Evolutionary conservation across 495 filamentous ascomycete species (phyloP).

Genomic region (Talaromyces wortmannii): DNA sequence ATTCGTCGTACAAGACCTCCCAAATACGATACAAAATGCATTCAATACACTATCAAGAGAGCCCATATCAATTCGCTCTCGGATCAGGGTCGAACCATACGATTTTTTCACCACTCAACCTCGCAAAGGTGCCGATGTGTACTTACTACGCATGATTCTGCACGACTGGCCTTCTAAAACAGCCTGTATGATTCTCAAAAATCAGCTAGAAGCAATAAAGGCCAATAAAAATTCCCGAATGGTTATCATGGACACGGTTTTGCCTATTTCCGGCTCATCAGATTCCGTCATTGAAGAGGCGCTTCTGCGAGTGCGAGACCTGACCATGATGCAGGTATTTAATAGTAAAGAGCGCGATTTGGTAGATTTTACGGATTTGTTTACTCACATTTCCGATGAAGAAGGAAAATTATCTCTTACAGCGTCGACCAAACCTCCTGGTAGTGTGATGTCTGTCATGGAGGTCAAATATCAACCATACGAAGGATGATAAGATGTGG

Average conservation of each 20-base stretch:
- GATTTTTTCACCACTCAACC: constrained; percentile 50
- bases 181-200: constrained; percentile 40
- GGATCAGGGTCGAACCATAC: constrained; percentile 14
- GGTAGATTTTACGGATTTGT: constrained; percentile 21
- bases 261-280: constrained; percentile 25
- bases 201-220: constrained; percentile 49
- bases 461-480: background rate
- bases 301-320: constrained; percentile 21
- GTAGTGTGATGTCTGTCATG: constrained; percentile 1
- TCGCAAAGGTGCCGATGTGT: constrained; percentile 45
- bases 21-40: background rate
- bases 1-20: constrained; percentile 20
- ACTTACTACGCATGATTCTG: constrained; percentile 51
- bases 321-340: constrained; percentile 30
- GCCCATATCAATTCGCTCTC: background rate
- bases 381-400: background rate
- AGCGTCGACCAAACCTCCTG: background rate
- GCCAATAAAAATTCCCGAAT: constrained; percentile 18
- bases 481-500: no score
- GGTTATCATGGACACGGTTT: constrained; percentile 33
- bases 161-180: constrained; percentile 54
- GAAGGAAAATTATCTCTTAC: background rate
- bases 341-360: constrained; percentile 32
- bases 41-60: background rate
- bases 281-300: constrained; percentile 13